phyloP scores from a whole-genome alignment of 2,329 filamentous ascomycete genomes.

The Colletotrichum trifolii region DNA sequence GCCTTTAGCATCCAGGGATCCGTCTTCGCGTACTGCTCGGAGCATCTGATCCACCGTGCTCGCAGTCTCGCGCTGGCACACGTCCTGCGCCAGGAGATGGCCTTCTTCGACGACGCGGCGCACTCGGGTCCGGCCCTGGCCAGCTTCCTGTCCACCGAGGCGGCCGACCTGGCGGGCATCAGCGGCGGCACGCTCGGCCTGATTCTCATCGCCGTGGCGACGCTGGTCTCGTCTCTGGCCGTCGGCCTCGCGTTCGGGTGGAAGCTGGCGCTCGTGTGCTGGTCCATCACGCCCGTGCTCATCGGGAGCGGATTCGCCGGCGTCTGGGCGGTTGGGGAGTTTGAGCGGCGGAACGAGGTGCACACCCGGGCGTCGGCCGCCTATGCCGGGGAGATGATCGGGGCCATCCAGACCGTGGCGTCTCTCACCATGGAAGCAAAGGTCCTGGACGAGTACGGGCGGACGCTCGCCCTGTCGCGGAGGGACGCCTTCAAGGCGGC shows the following conservation, averaged over 20 bases:
- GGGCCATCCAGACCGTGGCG: constrained; percentile 60
- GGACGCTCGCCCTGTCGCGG: constrained; percentile 36
- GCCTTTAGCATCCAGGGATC: too few species aligned
- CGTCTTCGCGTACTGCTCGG: too few species aligned
- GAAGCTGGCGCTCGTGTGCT: constrained; percentile 61
- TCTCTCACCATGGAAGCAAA: constrained; percentile 59
- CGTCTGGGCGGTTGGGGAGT: constrained; percentile 59
- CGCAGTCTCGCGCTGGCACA: too few species aligned
- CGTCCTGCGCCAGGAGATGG: constrained; percentile 62
- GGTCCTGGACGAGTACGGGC: constrained; percentile 50
- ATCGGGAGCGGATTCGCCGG: constrained; percentile 58
- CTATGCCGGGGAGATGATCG: constrained; percentile 61
- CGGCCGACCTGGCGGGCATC: constrained; percentile 61
- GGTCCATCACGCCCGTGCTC: constrained; percentile 58
- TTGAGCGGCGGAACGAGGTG: constrained; percentile 56
- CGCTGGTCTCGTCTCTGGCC: constrained; percentile 56
- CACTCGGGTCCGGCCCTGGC: constrained; percentile 54
- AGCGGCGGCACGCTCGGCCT: constrained; percentile 60
- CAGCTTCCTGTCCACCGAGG: constrained; percentile 50
- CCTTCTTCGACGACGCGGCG: constrained; percentile 53
- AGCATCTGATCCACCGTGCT: too few species aligned
- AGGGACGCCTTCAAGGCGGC: constrained; percentile 24
- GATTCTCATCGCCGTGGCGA: constrained; percentile 58
- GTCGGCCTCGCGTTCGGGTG: constrained; percentile 59
- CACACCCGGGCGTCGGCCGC: constrained; percentile 59